These are phyloP conservation scores for Candida succiphila DNA, from an alignment of 805 yeast genomes.

Conservation along the genomic window DNA sequence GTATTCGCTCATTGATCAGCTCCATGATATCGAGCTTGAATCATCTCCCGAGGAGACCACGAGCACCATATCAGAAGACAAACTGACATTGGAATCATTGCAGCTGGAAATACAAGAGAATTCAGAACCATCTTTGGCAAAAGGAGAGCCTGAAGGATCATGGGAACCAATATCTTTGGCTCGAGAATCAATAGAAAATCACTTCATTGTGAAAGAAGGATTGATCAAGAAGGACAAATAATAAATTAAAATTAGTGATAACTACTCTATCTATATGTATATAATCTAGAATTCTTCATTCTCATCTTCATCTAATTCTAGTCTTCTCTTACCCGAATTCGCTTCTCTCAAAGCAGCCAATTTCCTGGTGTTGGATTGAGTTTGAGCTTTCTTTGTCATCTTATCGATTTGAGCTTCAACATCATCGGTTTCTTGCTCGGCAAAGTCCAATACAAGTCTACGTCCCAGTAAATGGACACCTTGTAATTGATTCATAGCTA, in stretches of 20 bases:
- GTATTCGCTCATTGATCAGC: slow-evolving; percentile 36
- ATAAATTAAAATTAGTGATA: neutral
- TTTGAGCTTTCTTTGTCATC: slow-evolving; percentile 79
- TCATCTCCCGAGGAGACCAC: too few species aligned
- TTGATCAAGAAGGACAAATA: slow-evolving; percentile 26
- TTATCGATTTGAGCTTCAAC: slow-evolving; percentile 86
- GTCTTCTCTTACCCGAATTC: slow-evolving; percentile 63
- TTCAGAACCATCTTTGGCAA: slow-evolving; percentile 11
- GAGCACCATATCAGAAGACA: slow-evolving; percentile 13
- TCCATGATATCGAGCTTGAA: slow-evolving; percentile 28
- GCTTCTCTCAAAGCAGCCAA: slow-evolving; percentile 56
- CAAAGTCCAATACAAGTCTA: slow-evolving; percentile 86
- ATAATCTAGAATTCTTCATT: slow-evolving; percentile 25
- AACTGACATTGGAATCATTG: slow-evolving; percentile 22
- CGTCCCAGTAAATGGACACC: slow-evolving; percentile 97
- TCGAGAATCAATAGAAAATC: slow-evolving; percentile 22
- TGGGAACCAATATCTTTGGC: slow-evolving; percentile 34
- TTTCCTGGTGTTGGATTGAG: slow-evolving; percentile 72
- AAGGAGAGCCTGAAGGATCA: slow-evolving; percentile 30
- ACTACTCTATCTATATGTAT: slow-evolving; percentile 2
- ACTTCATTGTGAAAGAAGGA: slow-evolving; percentile 37
- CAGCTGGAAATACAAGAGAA: slow-evolving; percentile 11
- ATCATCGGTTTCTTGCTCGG: slow-evolving; percentile 69
- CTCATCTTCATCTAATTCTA: slow-evolving; percentile 54
- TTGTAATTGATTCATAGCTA: slow-evolving; percentile 84